Conservation (phyloP, 2,329 filamentous ascomycete species). For the Alternaria gaisen region DNA sequence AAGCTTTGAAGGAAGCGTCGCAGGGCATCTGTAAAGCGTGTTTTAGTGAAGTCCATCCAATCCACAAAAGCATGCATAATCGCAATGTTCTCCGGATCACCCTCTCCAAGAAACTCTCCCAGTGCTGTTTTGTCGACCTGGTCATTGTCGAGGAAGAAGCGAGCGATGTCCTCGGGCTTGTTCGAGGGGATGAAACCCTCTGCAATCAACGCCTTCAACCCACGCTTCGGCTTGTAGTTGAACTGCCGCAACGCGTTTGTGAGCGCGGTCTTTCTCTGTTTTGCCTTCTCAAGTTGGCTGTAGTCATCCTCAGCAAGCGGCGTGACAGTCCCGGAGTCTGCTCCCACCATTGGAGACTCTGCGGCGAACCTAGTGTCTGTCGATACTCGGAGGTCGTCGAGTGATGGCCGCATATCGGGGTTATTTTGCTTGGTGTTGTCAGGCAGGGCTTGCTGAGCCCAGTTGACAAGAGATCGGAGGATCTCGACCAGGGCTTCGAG, state of each 20-base stretch:
- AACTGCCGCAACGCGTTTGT: constrained; percentile 89
- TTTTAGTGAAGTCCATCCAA: constrained; percentile 89
- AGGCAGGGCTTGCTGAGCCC: constrained; percentile 76
- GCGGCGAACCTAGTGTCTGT: constrained; percentile 74
- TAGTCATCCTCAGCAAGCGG: constrained; percentile 81
- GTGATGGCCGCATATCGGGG: constrained; percentile 59
- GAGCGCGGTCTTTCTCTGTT: constrained; percentile 90
- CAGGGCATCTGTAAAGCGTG: constrained; percentile 90
- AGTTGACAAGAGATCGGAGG: constrained; percentile 87
- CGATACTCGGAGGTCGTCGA: constrained; percentile 73
- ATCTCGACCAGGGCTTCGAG: constrained; percentile 90
- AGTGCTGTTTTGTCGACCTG: constrained; percentile 89
- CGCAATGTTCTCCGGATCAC: constrained; percentile 89
- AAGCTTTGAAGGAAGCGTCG: constrained; percentile 94
- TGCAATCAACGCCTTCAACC: constrained; percentile 82
- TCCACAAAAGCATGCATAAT: constrained; percentile 99
- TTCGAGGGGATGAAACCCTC: constrained; percentile 89
- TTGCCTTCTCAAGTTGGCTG: constrained; percentile 91
- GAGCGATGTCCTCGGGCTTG: constrained; percentile 80
- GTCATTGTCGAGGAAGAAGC: constrained; percentile 82
- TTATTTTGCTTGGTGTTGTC: constrained; percentile 56
- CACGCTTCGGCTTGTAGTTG: constrained; percentile 97
- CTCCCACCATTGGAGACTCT: constrained; percentile 67
- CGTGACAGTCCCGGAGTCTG: constrained; percentile 54
- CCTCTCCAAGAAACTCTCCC: constrained; percentile 94